Evolutionary conservation across 1,284 basidiomycete species (phyloP), one percentile per base, ranked within the genome.

Genomic region (Laetiporus sulphureus): DNA sequence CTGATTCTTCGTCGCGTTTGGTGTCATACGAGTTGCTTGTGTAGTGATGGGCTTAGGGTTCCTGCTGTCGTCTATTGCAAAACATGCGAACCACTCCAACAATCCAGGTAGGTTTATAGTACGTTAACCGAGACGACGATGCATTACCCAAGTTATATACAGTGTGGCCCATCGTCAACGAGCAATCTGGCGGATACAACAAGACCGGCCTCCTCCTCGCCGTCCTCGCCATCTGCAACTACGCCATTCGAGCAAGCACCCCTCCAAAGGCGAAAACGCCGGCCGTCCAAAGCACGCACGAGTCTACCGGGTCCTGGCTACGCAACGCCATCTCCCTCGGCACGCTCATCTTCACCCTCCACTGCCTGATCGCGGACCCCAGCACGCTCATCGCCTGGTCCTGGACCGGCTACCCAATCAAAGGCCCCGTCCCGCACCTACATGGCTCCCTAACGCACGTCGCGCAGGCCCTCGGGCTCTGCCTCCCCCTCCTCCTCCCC

Each of bases 371-470:
- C 32, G 79, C 81, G 5, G 92, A 97, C 52, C 68, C 83, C 1
- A 86, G 84, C 46, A 93, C 91, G 0, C 73, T 94, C 41, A 77
- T 95, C 47, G 81, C 89, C 2, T 95, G 90, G 88, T 83, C 86
- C 1, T 96, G 91, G 91, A 86, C 86, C 0, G 93, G 93, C 2
- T 95, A 84, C 53, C 89, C 93, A 0, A 56, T 75, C 45, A 74
- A 66, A 32, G 90, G 89, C 1, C 91, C 91, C 1, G 63, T 82
- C 7, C 83, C 91, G 2, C 79, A 89, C 55, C 64, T 84, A 2
- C 82, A 90, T 55, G 84, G 83, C 16, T 72, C 74, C 0, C 56
- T 89, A 30, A 84, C 88, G 19, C 68, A 92, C 32, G 51, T 79
- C n/a, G 76, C 76, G 1, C 78, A 88, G 53, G 69, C 69, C 2